Evolutionary conservation across 2,329 filamentous ascomycete species (phyloP).

Genomic region (Colletotrichum lindemuthianum): DNA sequence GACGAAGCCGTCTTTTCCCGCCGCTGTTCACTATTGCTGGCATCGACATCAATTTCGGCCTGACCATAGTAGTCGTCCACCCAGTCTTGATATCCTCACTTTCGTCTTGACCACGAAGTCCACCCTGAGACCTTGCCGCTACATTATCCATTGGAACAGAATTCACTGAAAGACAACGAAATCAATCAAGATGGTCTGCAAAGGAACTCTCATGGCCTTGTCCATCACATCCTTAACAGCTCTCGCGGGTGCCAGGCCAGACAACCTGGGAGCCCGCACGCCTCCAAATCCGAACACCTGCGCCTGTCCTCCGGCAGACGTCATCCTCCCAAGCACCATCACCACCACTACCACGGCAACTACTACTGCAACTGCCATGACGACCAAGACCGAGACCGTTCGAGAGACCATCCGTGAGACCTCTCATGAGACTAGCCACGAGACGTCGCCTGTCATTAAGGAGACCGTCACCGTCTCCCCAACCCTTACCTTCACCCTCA

Average conservation of each 20-base stretch:
- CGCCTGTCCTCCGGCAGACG: constrained; percentile 32
- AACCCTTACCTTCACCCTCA: constrained; percentile 30
- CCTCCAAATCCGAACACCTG: constrained; percentile 33
- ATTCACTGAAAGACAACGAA: background rate
- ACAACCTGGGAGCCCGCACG: constrained; percentile 25
- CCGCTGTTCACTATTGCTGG: too few species aligned
- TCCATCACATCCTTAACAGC: constrained; percentile 21
- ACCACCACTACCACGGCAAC: constrained; percentile 42
- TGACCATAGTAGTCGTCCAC: too few species aligned
- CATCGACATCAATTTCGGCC: too few species aligned
- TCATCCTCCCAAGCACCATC: constrained; percentile 27
- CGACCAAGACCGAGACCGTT: background rate
- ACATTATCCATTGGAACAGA: too few species aligned
- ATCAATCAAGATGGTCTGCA: constrained; percentile 39
- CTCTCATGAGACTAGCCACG: constrained; percentile 39
- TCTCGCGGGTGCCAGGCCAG: constrained; percentile 17
- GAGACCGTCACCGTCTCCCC: constrained; percentile 40
- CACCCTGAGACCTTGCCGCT: background rate
- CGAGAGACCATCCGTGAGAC: constrained; percentile 38
- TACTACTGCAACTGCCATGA: constrained; percentile 19
- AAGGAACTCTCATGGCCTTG: constrained; percentile 6
- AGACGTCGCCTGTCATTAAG: constrained; percentile 26
- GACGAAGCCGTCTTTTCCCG: too few species aligned
- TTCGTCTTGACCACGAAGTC: background rate
- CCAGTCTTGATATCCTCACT: background rate